Evolutionary conservation across 495 filamentous ascomycete genomes (phyloP).

Genomic region (Coniosporium apollinis): DNA sequence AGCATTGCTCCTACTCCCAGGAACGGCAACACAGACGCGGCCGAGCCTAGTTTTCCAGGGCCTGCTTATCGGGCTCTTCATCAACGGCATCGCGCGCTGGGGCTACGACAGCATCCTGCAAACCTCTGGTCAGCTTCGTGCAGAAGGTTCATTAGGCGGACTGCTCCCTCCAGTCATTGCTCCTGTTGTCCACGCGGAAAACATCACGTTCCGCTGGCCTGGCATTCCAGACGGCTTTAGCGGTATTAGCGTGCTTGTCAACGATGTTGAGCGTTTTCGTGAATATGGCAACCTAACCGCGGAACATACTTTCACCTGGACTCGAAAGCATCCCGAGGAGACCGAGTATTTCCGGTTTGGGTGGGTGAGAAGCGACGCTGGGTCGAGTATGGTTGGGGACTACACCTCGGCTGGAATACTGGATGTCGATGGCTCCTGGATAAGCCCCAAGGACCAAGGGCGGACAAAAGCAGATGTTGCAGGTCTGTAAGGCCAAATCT

Average conservation of each 20-base stretch:
- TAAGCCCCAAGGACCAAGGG: too few relatives aligned
- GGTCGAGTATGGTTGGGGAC: slow-evolving; percentile 46
- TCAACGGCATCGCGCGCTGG: slow-evolving; percentile 87
- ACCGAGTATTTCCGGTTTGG: slow-evolving; percentile 76
- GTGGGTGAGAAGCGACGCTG: slow-evolving; percentile 55
- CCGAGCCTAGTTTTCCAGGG: slow-evolving; percentile 70
- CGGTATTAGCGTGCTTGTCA: slow-evolving; percentile 72
- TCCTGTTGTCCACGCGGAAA: slow-evolving; percentile 17
- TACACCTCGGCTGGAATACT: slow-evolving; percentile 75
- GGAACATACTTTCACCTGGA: slow-evolving; percentile 1
- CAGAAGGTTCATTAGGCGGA: slow-evolving; percentile 47
- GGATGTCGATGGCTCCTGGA: slow-evolving; percentile 53
- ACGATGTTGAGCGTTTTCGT: slow-evolving; percentile 61
- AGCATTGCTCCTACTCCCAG: slow-evolving; percentile 15
- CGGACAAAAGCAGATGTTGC: too few relatives aligned
- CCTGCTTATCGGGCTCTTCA: slow-evolving; percentile 72
- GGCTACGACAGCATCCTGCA: slow-evolving; percentile 85
- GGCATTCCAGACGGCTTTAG: slow-evolving; percentile 31
- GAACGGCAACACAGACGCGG: slow-evolving; percentile 68
- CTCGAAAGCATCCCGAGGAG: slow-evolving; percentile 2
- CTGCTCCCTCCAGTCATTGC: slow-evolving; percentile 41
- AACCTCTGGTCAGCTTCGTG: slow-evolving; percentile 52
- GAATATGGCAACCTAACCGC: background rate
- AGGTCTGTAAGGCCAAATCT: too few relatives aligned
- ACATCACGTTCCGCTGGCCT: slow-evolving; percentile 38